Conservation (phyloP, 176 grass and related monocot genomes). For the Avena eriantha region DNA sequence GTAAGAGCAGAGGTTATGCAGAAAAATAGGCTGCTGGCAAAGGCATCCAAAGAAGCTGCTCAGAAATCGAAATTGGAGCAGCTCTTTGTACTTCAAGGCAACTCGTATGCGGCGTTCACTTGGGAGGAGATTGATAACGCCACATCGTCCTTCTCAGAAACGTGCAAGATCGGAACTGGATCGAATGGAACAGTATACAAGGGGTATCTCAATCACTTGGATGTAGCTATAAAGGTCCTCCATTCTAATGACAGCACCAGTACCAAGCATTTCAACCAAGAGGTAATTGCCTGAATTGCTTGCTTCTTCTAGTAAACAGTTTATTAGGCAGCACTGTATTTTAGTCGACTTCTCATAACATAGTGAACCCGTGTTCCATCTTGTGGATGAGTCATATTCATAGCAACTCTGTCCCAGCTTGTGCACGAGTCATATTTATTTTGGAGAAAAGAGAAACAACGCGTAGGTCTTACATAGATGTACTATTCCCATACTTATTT, state of each 20-base stretch:
- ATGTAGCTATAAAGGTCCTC: constrained; percentile 83
- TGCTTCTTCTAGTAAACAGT: background rate
- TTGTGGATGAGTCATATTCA: background rate
- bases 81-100: constrained; percentile 46
- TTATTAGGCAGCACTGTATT: background rate
- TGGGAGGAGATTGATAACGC: constrained; percentile 88
- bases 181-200: constrained; percentile 82
- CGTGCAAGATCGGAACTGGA: constrained; percentile 67
- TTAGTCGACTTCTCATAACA: background rate
- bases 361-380: background rate
- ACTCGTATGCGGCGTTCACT: constrained; percentile 55
- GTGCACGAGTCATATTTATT: background rate
- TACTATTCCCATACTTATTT: background rate
- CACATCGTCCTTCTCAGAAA: constrained; percentile 75
- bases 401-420: background rate
- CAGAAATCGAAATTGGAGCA: constrained; percentile 51
- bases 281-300: constrained; percentile 52
- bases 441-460: background rate
- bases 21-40: constrained; percentile 51
- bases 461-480: background rate
- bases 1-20: constrained; percentile 47
- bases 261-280: constrained; percentile 78
- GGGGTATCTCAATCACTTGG: constrained; percentile 71
- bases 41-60: constrained; percentile 43
- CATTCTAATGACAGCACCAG: constrained; percentile 53